Evolutionary conservation across 805 yeast species (phyloP), one percentile per base, ranked within the genome.

Genomic region (Ogataea ganodermae): DNA sequence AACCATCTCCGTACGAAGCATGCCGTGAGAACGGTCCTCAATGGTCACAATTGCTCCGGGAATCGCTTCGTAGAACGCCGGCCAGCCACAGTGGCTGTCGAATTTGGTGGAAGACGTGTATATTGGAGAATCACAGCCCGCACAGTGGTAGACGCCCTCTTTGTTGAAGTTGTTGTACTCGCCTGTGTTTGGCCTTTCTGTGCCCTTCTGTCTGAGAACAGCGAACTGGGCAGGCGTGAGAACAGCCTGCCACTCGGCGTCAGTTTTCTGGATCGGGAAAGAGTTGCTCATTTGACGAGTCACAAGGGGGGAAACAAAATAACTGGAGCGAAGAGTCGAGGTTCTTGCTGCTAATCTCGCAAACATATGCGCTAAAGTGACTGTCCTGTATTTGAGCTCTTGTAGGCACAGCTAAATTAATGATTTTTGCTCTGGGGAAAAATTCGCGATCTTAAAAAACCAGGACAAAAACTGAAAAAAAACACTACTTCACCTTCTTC

Each of bases 71-170:
- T 84, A 92, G 67, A 94, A 94, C 0, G 97, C 91, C 1, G 99
- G 99, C 99, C 99, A 94, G 2, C 99, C 99, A 67, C 99, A 94
- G 45, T 89, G 89, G 10, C 96, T 81, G 48, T 85, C 83, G 59
- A 94, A 94, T 66, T 94, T 92, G 3, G 96, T 78, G 26, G 76
- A 71, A 23, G 96, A 83, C 50, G 77, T 76, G 67, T 94, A 94
- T 24, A 94, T 69, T 10, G 97, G 96, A 36, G 78, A 71, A 42
- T 74, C 75, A 68, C 99, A 94, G 5, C 85, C 98, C 0, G 86
- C 97, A 70, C 99, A 94, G 38, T 71, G 70, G 66, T 90, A 94
- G 2, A 79, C 70, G 0, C 97, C 98, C 2, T 55, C 56, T 4
- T 69, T 63, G 31, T 73, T 69, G 44, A 79, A 75, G 18, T 72